Evolutionary conservation across 2,329 filamentous ascomycete species (phyloP), one percentile per base, ranked within the genome.

Genomic region (Ophiostoma australiae): DNA sequence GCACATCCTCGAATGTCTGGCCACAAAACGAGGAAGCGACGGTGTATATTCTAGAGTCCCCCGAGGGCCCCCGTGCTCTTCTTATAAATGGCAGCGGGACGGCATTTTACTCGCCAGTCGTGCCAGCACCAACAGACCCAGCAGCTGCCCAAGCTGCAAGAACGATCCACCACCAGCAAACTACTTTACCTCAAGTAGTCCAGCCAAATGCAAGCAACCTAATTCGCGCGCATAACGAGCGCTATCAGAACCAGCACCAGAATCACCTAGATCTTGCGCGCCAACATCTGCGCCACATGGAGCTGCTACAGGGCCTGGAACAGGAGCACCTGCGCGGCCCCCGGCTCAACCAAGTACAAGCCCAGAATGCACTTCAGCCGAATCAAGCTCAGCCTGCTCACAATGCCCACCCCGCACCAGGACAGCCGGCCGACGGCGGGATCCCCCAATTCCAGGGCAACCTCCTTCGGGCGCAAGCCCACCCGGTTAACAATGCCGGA

Each of bases 21-120:
- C 35, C 35, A 13, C 6, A 23, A 66, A 23, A 35, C 61, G 13
- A 63, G 11, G 33, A n/a, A 66, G 76, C 17, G 67, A 77, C 23
- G 72, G 85, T 89, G 1, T 90, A 89, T 74, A 84, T 90, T 33
- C 76, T 90, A 7, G 86, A 83, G 20, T 89, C 88, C 0, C 87
- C 87, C 0, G 81, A 82, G 61, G 88, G 88, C 0, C 88, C 87
- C 0, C 83, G 84, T 27, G 87, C 83, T 6, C 77, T 90, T 1
- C 77, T 90, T 7, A 79, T 90, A 58, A 87, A 85, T 74, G 82
- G 83, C 63, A 78, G 78, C 15, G 76, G 80, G 1, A 85, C 86
- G 35, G 80, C 83, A 13, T 89, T 85, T 82, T 72, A 87, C 83
- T 31, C 66, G 11, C 15, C 66, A n/a, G 10, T 7, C 31, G 27